Evolutionary conservation across 306 rosid genomes (phyloP), one percentile per base, ranked within the genome.

Genomic region (Corylus avellana): DNA sequence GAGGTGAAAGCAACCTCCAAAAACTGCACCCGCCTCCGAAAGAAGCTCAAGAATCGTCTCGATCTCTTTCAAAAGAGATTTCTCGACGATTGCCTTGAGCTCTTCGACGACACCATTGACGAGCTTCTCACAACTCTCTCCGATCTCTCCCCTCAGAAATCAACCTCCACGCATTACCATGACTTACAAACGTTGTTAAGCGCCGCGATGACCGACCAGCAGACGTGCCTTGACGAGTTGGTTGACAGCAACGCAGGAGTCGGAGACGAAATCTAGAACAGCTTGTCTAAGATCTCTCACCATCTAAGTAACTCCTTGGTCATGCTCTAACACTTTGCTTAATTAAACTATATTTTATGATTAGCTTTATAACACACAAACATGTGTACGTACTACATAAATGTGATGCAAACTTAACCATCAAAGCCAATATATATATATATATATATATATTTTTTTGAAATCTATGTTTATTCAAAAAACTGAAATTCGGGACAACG

Each of bases 141-240:
- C 0, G 90, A n/a, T n/a, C n/a, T n/a, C n/a, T n/a, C n/a, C n/a
- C n/a, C n/a, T n/a, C n/a, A n/a, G n/a, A n/a, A n/a, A 87, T 25
- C 97, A 11, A 62, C 76, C 4, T 70, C 84, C 5, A 44, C 17
- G 13, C 73, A 78, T 7, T 83, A 84, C 82, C 76, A 76, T 46
- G 73, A 91, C 63, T 35, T 80, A 54, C 90, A 86, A 84, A 91
- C 97, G 0, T 57, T 91, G 8, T 77, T 94, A 1, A 94, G 98
- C 39, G 97, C 86, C 0, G 95, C 98, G 11, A 92, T 94, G 91
- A 94, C 98, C 3, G 92, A 94, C 69, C 78, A 92, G 72, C 79
- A 83, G 89, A 94, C 98, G 70, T 92, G 97, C 20, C 88, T 91
- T 0, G 98, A 94, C 25, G 98, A 97, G 27, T 88, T 94, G 32